Conservation (phyloP, 2,329 filamentous ascomycete species). For the Verticillium longisporum region DNA sequence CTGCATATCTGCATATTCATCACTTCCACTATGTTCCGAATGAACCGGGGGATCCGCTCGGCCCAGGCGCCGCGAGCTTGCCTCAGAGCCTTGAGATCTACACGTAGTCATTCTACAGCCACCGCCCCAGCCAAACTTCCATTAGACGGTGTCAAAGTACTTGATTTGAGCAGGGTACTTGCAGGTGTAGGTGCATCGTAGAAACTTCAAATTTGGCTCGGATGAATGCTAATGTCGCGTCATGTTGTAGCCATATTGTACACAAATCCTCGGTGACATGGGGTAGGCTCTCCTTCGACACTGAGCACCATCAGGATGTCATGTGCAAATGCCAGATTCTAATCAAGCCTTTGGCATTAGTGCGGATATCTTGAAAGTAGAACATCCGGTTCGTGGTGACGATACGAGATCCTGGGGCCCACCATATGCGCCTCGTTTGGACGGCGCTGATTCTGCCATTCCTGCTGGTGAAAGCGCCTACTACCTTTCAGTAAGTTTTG, state of each 20-base stretch:
- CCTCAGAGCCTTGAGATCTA: too few species aligned
- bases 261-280: conserved; percentile 91
- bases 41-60: too few species aligned
- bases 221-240: too few species aligned
- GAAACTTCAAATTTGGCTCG: background rate
- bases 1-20: too few species aligned
- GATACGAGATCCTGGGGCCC: conserved; percentile 96
- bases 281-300: conserved; percentile 53
- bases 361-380: conserved; percentile 94
- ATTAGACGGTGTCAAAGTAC: conserved; percentile 36
- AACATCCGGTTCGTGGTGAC: conserved; percentile 85
- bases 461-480: conserved; percentile 81
- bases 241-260: conserved; percentile 75
- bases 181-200: conserved; percentile 64
- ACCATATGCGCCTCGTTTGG: conserved; percentile 75
- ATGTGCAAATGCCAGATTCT: background rate
- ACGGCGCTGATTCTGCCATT: conserved; percentile 32
- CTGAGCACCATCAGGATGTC: background rate
- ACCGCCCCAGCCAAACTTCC: too few species aligned
- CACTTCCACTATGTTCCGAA: too few species aligned
- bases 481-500: conserved; percentile 66
- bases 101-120: too few species aligned
- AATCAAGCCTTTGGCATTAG: conserved; percentile 32
- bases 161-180: conserved; percentile 95
- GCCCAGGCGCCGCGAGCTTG: too few species aligned